Base-by-base conservation (phyloP, 2,329 filamentous ascomycete species). In the Pseudogymnoascus pannorum region DNA sequence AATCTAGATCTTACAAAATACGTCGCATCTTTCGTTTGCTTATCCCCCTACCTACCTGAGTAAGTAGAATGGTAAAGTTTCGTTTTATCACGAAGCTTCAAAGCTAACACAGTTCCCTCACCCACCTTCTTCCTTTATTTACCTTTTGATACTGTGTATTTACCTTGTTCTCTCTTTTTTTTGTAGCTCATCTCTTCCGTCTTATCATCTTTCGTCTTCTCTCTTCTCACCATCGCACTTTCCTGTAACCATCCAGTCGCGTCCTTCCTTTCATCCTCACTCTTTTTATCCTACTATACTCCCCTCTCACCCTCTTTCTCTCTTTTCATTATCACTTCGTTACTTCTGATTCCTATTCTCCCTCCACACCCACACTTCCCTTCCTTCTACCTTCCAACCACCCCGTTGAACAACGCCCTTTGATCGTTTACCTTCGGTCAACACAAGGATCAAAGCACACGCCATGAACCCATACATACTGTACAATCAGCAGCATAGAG, bases 161-260 rank as follows among this genome's bases (percentile, higher is more conserved):
- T n/a, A n/a, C 14, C 14, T 51, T 29, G 38, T 33, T 61, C 9
- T 35, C 20, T 12, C 5, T 14, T 33, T 57, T 35, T 16, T 63
- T 64, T 62, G 68, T 38, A 64, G 8, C 64, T 64, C 59, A 12
- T 58, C 48, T 61, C 22, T 60, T 61, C 60, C 51, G 65, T 59
- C 63, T 57, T 62, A 38, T 58, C 48, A 60, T 59, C 29, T 54
- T 59, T 63, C n/a, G 29, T 38, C 59, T 61, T 38, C 61, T 57
- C 62, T 36, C 40, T 62, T 63, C 60, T 63, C 38, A 42, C 42
- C 31, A 59, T 4, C 22, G 16, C 36, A 18, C 7, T 26, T 16
- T n/a, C 11, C 18, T 22, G 3, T 18, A 16, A 42, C 2, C 18
- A 12, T 42, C 18, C 2, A 22, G 18, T 6, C 11, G 1, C 38